Conservation (phyloP, 805 yeast species). For the Candida xyloterini region DNA sequence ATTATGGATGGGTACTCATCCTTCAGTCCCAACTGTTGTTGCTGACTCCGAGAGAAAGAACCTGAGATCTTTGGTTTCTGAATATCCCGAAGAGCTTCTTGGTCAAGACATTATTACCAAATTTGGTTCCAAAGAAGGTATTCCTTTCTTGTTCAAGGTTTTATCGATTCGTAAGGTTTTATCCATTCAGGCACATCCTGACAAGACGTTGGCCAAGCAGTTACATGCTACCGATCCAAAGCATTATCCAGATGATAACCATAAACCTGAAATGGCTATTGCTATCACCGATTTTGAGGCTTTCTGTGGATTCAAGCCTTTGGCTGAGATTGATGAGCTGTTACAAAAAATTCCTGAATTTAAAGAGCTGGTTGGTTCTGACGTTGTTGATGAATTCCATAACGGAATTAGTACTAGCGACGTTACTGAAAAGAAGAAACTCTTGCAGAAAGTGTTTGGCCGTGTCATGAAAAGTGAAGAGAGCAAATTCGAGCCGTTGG, state of each 20-base stretch:
- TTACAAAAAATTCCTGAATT: slow-evolving; percentile 77
- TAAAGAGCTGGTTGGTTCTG: slow-evolving; percentile 62
- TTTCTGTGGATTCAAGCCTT: slow-evolving; percentile 96
- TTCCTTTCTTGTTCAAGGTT: slow-evolving; percentile 93
- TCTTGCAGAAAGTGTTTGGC: slow-evolving; percentile 73
- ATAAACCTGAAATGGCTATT: slow-evolving; percentile 99
- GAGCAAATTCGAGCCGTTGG: slow-evolving; percentile 48
- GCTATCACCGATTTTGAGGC: slow-evolving; percentile 97
- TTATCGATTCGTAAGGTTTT: slow-evolving; percentile 89
- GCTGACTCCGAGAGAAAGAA: slow-evolving; percentile 48
- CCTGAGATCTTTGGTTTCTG: slow-evolving; percentile 64
- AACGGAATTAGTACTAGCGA: slow-evolving; percentile 44
- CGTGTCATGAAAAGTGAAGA: slow-evolving; percentile 83
- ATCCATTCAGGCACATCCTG: slow-evolving; percentile 97
- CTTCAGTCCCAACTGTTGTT: slow-evolving; percentile 76
- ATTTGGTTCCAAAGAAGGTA: slow-evolving; percentile 66
- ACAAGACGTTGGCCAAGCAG: slow-evolving; percentile 73
- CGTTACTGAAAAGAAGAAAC: slow-evolving; percentile 56
- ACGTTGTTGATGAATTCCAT: slow-evolving; percentile 52
- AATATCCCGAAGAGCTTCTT: slow-evolving; percentile 55
- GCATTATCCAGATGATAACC: slow-evolving; percentile 96
- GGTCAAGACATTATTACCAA: slow-evolving; percentile 57
- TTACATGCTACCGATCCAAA: slow-evolving; percentile 82
- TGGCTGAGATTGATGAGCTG: slow-evolving; percentile 67
- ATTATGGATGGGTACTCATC: slow-evolving; percentile 99